A percentile compares a stretch with the other conserved stretches of the same genome.
Evolutionary conservation across 768 basidiomycete species (phyloP).

Genomic region (Hypsizygus marmoreus): DNA sequence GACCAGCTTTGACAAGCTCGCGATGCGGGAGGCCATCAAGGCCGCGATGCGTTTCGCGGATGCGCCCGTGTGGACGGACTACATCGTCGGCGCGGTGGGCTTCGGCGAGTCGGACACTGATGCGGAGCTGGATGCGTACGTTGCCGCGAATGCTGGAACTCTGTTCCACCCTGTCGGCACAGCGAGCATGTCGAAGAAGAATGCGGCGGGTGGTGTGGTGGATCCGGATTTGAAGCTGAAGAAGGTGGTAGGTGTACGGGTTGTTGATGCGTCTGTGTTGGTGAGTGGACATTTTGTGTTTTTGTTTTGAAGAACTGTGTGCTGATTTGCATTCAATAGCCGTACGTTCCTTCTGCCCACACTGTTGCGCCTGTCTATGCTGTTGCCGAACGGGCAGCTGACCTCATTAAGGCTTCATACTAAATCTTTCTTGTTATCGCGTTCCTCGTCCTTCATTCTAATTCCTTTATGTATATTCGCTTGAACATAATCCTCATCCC

Average conservation of each 20-base stretch:
- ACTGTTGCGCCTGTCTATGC: slow-evolving; percentile 10
- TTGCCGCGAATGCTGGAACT: slow-evolving; percentile 14
- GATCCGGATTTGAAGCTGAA: slow-evolving; percentile 33
- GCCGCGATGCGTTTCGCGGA: slow-evolving; percentile 15
- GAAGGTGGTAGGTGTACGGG: slow-evolving; percentile 26
- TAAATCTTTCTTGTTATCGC: slow-evolving; percentile 1
- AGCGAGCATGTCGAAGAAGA: slow-evolving; percentile 26
- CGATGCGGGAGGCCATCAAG: slow-evolving; percentile 23
- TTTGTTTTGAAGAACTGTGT: not conserved
- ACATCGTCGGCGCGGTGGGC: slow-evolving; percentile 10
- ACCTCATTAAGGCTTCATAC: slow-evolving; percentile 9
- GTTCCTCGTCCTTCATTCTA: too few species aligned
- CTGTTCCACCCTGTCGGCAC: slow-evolving; percentile 26
- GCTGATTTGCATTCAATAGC: slow-evolving; percentile 4
- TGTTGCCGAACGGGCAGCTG: slow-evolving; percentile 13
- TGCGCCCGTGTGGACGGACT: slow-evolving; percentile 18
- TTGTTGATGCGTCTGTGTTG: slow-evolving; percentile 37
- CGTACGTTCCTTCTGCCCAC: slow-evolving; percentile 14
- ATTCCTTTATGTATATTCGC: too few species aligned
- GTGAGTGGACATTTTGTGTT: slow-evolving; percentile 25
- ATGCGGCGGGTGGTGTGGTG: slow-evolving; percentile 28
- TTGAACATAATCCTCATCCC: too few species aligned
- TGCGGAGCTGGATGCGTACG: slow-evolving; percentile 22
- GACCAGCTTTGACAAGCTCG: slow-evolving; percentile 18
- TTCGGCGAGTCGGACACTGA: slow-evolving; percentile 10